phyloP scores from a whole-genome alignment of 495 filamentous ascomycete species.

The Hyaloscypha finlandica region DNA sequence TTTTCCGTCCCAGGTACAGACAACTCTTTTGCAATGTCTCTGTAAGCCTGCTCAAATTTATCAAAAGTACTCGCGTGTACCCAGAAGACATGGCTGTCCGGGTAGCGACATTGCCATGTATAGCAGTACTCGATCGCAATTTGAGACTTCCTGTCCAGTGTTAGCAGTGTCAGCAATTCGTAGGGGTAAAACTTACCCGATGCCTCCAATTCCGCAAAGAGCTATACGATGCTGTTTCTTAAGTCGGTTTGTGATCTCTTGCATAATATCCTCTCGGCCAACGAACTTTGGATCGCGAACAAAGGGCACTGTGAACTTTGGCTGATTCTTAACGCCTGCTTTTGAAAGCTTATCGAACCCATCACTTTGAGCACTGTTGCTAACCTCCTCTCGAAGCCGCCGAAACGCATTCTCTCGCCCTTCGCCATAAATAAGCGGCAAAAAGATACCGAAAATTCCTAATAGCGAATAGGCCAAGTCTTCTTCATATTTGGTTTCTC shows the following conservation, averaged over 20 bases:
- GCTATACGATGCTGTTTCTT: too few species aligned
- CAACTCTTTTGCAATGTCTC: slow-evolving; percentile 39
- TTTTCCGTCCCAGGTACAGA: slow-evolving; percentile 40
- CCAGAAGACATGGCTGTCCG: slow-evolving; percentile 48
- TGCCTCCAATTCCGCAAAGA: too few species aligned
- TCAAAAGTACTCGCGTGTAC: slow-evolving; percentile 40
- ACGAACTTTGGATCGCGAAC: too few species aligned
- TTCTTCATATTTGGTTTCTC: slow-evolving; percentile 33
- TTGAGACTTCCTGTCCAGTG: slow-evolving; percentile 48
- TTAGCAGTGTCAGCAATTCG: too few species aligned
- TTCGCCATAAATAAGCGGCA: slow-evolving; percentile 34
- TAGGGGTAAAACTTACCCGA: too few species aligned
- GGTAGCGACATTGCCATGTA: slow-evolving; percentile 33
- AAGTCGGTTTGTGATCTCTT: too few species aligned
- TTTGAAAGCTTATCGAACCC: too few species aligned
- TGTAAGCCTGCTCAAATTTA: slow-evolving; percentile 43
- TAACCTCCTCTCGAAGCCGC: slow-evolving; percentile 26
- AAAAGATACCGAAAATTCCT: slow-evolving; percentile 37
- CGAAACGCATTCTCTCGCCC: slow-evolving; percentile 14
- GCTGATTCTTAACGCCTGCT: too few species aligned
- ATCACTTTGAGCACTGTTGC: too few species aligned
- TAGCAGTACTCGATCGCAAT: slow-evolving; percentile 53
- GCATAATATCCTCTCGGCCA: too few species aligned
- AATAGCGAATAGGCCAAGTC: slow-evolving; percentile 37
- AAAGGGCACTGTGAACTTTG: too few species aligned